Conservation (phyloP, 164 flowering plant species). For the Tetracentron sinense region DNA sequence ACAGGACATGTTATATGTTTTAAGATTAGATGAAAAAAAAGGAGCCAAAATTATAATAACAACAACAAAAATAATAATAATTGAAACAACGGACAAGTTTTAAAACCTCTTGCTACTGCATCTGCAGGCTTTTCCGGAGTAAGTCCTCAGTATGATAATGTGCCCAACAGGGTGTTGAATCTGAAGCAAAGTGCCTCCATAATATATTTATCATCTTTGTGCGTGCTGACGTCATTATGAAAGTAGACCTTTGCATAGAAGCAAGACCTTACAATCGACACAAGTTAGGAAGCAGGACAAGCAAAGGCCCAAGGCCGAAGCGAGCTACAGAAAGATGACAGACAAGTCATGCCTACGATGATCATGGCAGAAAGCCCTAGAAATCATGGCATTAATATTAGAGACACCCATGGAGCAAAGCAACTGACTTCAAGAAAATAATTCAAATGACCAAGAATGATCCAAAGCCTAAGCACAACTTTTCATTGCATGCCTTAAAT, state of each 20-base stretch:
- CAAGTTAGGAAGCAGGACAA: background rate
- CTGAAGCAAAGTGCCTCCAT: background rate
- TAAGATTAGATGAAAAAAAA: background rate
- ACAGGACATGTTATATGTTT: background rate
- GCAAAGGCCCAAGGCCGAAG: background rate
- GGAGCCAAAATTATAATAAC: too few species aligned
- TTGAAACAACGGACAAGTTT: too few species aligned
- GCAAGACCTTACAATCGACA: background rate
- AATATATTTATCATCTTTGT: background rate
- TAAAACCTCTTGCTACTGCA: too few species aligned
- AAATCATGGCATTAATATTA: too few species aligned
- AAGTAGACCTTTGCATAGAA: background rate
- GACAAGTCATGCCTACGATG: background rate
- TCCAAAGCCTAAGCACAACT: background rate
- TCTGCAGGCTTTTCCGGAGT: background rate
- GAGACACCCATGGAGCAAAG: too few species aligned
- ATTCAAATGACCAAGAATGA: background rate
- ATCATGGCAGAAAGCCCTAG: background rate
- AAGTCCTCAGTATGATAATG: background rate
- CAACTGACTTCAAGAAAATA: too few species aligned
- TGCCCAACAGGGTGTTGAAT: background rate
- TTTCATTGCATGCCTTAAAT: too few species aligned
- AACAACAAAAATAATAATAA: too few species aligned
- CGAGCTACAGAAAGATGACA: too few species aligned
- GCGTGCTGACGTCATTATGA: background rate